Evolutionary conservation across 106 monocot species (phyloP), one percentile per base, ranked within the genome.

Genomic region (Platanthera zijinensis): DNA sequence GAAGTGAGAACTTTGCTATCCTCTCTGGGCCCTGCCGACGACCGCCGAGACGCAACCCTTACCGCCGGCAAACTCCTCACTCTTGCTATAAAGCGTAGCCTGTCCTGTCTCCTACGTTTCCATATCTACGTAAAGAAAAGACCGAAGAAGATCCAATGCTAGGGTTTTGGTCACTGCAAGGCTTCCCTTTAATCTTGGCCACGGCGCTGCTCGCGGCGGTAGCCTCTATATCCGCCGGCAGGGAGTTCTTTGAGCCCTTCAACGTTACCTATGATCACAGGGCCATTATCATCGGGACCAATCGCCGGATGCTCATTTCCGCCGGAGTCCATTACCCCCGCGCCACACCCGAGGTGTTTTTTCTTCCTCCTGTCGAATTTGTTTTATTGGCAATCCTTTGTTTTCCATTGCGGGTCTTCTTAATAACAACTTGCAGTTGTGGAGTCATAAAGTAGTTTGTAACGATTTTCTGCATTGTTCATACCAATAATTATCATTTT

Each of bases 301-400:
- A 83, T 52, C 88, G 96, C 18, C 86, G 96, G 75, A 96, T 96
- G 93, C 93, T 96, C 63, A 87, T 96, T 69, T 93, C 96, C 50
- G 93, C 96, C 4, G 96, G 96, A 7, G 73, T 96, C 48, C 96
- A 96, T 78, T 96, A 96, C 72, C 96, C 96, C 50, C 89, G 96
- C 8, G 93, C 93, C 53, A 96, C 96, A 18, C 89, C 93, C 63
- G 83, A 90, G 70, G 96, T 93, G 52, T 50, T 71, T 49, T 17
- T 8, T 56, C 61, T 8, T 4, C 6, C 8, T n/a, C 7, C 22
- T 22, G 7, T 12, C n/a, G 39, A 1, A 39, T 39, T 39, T 39
- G 39, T 18, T 54, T 32, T 18, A 70, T 54, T 10, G 0, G 19
- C 17, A 30, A n/a, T 71, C 69, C 14, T 25, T 67, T 69, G 18